phyloP scores from a whole-genome alignment of 2,329 filamentous ascomycete genomes.

The Ascochyta clinopodiicola region DNA sequence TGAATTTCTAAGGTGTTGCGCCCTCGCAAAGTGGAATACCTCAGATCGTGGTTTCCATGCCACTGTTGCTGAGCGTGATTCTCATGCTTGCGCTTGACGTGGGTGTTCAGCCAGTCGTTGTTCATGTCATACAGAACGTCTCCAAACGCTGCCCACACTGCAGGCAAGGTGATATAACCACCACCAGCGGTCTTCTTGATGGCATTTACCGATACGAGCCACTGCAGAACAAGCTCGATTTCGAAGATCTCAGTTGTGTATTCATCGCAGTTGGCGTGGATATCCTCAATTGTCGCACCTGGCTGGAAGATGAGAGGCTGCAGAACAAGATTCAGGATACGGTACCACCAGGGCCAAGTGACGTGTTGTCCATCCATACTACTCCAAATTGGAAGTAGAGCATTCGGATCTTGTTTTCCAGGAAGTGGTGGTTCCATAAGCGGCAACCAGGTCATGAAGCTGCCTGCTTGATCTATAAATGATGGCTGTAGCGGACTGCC shows the following conservation, averaged over 20 bases:
- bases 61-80: slow-evolving; percentile 30
- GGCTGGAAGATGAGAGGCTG: slow-evolving; percentile 69
- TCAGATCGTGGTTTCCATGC: slow-evolving; percentile 32
- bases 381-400: slow-evolving; percentile 72
- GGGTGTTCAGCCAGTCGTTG: slow-evolving; percentile 40
- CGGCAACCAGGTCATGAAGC: slow-evolving; percentile 19
- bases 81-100: slow-evolving; percentile 35
- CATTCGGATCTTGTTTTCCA: slow-evolving; percentile 44
- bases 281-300: slow-evolving; percentile 59
- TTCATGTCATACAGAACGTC: slow-evolving; percentile 35
- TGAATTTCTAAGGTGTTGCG: neutral
- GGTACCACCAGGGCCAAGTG: slow-evolving; percentile 65
- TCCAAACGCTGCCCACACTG: slow-evolving; percentile 44
- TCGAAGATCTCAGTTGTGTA: slow-evolving; percentile 42
- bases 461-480: slow-evolving; percentile 41
- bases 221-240: slow-evolving; percentile 39
- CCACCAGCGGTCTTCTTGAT: slow-evolving; percentile 26
- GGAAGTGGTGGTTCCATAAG: slow-evolving; percentile 40
- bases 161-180: slow-evolving; percentile 30
- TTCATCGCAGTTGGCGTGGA: slow-evolving; percentile 53
- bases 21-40: slow-evolving; percentile 21
- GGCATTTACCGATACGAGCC: slow-evolving; percentile 37
- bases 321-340: slow-evolving; percentile 67
- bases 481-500: slow-evolving; percentile 59
- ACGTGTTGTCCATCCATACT: slow-evolving; percentile 70